phyloP scores from a whole-genome alignment of 2,329 filamentous ascomycete genomes.

The Volutella citrinella region DNA sequence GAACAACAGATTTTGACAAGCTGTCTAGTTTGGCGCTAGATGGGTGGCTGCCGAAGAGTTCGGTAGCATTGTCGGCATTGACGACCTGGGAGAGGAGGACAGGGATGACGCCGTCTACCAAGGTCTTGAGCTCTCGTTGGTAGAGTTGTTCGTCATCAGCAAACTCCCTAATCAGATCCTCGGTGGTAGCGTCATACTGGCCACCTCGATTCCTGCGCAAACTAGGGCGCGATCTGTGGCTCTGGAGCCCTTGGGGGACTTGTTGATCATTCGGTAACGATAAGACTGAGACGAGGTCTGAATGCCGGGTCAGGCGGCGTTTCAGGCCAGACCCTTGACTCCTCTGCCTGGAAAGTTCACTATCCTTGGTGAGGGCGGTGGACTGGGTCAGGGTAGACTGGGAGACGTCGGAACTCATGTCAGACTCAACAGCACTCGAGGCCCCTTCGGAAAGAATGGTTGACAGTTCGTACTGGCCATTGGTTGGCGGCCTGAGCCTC shows the following conservation, averaged over 20 bases:
- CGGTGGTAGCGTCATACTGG: constrained; percentile 64
- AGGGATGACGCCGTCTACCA: constrained; percentile 93
- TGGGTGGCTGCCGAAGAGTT: constrained; percentile 61
- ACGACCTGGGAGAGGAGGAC: constrained; percentile 85
- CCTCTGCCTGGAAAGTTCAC: constrained; percentile 35
- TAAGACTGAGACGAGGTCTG: constrained; percentile 89
- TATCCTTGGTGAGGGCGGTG: constrained; percentile 46
- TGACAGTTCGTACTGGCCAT: constrained; percentile 53
- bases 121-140: constrained; percentile 82
- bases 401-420: constrained; percentile 45
- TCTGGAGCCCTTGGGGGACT: constrained; percentile 59
- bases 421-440: constrained; percentile 44
- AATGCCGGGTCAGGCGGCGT: constrained; percentile 82
- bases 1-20: constrained; percentile 82
- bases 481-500: constrained; percentile 47
- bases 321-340: constrained; percentile 57
- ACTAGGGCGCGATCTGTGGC: constrained; percentile 73
- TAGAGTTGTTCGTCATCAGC: constrained; percentile 83
- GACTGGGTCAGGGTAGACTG: constrained; percentile 53
- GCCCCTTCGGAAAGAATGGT: constrained; percentile 55
- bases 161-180: constrained; percentile 77
- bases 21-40: constrained; percentile 52
- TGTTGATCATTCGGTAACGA: constrained; percentile 63
- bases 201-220: constrained; percentile 70
- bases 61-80: constrained; percentile 62